Percentiles rank a stretch among this genome's conserved stretches.
Conservation (phyloP, 2,329 filamentous ascomycete genomes). For the Sarocladiaceae sp. region DNA sequence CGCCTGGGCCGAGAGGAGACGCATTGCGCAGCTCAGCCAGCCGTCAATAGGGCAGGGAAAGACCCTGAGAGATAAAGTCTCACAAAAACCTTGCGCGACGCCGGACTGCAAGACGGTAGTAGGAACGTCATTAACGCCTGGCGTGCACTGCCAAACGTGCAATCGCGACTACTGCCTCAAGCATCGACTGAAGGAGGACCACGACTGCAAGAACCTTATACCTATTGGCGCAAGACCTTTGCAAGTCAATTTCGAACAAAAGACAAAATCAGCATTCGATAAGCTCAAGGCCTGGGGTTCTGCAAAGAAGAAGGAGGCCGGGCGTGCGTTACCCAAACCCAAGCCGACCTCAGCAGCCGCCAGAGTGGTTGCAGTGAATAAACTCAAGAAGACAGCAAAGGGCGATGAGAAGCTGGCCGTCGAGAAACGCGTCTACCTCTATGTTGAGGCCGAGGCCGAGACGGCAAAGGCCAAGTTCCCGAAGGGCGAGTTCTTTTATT, state of each 20-base stretch:
- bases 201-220: conserved; percentile 74
- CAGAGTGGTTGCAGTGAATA: conserved; percentile 63
- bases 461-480: conserved; percentile 80
- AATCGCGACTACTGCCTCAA: conserved; percentile 72
- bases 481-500: conserved; percentile 74
- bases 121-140: conserved; percentile 60
- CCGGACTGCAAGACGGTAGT: conserved; percentile 63
- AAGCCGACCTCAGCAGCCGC: conserved; percentile 58
- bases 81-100: conserved; percentile 62
- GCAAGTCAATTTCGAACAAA: conserved; percentile 47
- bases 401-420: conserved; percentile 74
- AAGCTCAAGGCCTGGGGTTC: conserved; percentile 75
- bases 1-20: conserved; percentile 54
- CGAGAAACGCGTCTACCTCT: conserved; percentile 85
- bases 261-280: conserved; percentile 67
- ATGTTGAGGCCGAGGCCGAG: conserved; percentile 83
- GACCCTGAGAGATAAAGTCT: conserved; percentile 46
- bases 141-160: conserved; percentile 65
- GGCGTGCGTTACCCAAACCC: conserved; percentile 52
- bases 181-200: conserved; percentile 71
- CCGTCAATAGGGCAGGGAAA: conserved; percentile 49
- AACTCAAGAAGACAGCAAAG: conserved; percentile 80
- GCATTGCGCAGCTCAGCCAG: conserved; percentile 46
- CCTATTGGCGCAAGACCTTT: conserved; percentile 42
- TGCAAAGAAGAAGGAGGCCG: conserved; percentile 61